phyloP scores from a whole-genome alignment of 768 basidiomycete genomes.

The Dictyophora rubrovolvata region DNA sequence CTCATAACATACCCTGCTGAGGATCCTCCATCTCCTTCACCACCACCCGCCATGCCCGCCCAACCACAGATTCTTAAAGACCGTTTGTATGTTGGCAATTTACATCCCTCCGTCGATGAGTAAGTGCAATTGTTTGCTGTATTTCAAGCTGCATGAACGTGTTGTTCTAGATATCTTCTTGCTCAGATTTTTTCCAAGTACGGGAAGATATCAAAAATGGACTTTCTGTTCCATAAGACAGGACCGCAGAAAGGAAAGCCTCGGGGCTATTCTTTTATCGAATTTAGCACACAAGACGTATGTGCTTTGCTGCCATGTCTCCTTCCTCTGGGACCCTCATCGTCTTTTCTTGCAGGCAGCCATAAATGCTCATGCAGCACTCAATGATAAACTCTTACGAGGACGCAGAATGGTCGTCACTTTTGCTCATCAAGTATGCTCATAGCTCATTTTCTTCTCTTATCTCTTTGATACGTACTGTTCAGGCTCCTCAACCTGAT shows the following conservation, averaged over 20 bases:
- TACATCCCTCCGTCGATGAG: slow-evolving; percentile 84
- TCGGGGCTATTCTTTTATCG: slow-evolving; percentile 89
- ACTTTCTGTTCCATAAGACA: slow-evolving; percentile 92
- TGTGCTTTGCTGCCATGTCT: slow-evolving; percentile 29
- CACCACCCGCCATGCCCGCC: neutral
- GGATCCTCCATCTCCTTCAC: neutral
- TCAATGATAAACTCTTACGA: slow-evolving; percentile 73
- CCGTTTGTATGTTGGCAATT: slow-evolving; percentile 82
- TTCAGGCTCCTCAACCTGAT: slow-evolving; percentile 10
- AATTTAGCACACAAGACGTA: slow-evolving; percentile 73
- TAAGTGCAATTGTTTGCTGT: slow-evolving; percentile 24
- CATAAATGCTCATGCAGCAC: slow-evolving; percentile 55
- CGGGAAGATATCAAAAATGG: slow-evolving; percentile 86
- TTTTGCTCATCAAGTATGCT: slow-evolving; percentile 67
- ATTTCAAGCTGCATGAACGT: slow-evolving; percentile 1
- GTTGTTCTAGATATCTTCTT: slow-evolving; percentile 58
- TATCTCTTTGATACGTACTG: neutral
- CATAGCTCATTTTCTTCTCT: neutral
- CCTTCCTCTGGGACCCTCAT: neutral
- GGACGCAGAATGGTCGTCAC: slow-evolving; percentile 90
- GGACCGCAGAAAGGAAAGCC: slow-evolving; percentile 87
- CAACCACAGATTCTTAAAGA: slow-evolving; percentile 34
- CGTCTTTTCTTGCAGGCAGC: slow-evolving; percentile 57
- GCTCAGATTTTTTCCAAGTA: slow-evolving; percentile 86
- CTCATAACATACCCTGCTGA: slow-evolving; percentile 7